phyloP scores from a whole-genome alignment of 441 rosid genomes.

The Populus hybrid region DNA sequence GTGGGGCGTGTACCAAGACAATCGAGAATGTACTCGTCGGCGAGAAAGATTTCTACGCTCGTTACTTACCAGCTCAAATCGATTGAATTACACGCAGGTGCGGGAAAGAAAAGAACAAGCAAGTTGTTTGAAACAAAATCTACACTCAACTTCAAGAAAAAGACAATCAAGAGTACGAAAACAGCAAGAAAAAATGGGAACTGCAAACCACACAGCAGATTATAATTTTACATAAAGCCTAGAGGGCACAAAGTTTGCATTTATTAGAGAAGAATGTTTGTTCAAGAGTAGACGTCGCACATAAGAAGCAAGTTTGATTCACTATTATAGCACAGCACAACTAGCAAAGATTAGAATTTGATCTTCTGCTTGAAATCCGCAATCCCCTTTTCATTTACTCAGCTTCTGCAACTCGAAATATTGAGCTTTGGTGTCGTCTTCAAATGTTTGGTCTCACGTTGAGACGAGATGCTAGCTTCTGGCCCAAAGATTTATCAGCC shows the following conservation, averaged over 20 bases:
- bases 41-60: too few relatives aligned
- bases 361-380: not conserved
- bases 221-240: too few relatives aligned
- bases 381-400: not conserved
- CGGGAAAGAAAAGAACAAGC: not conserved
- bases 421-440: conserved; percentile 15
- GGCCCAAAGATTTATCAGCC: conserved; percentile 73
- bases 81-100: not conserved
- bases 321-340: not conserved
- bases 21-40: not conserved
- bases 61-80: not conserved
- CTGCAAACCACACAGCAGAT: too few relatives aligned
- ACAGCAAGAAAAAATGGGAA: too few relatives aligned
- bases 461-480: conserved; percentile 73
- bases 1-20: not conserved
- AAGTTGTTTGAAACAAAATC: not conserved
- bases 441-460: conserved; percentile 66
- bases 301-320: not conserved
- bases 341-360: not conserved
- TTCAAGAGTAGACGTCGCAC: not conserved
- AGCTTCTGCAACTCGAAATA: too few relatives aligned
- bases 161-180: not conserved
- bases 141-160: not conserved
- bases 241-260: not conserved
- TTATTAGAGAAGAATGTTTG: conserved; percentile 8